Evolutionary conservation across 345 rosid species (phyloP), one percentile per base, ranked within the genome.

Genomic region (Brassica incana): DNA sequence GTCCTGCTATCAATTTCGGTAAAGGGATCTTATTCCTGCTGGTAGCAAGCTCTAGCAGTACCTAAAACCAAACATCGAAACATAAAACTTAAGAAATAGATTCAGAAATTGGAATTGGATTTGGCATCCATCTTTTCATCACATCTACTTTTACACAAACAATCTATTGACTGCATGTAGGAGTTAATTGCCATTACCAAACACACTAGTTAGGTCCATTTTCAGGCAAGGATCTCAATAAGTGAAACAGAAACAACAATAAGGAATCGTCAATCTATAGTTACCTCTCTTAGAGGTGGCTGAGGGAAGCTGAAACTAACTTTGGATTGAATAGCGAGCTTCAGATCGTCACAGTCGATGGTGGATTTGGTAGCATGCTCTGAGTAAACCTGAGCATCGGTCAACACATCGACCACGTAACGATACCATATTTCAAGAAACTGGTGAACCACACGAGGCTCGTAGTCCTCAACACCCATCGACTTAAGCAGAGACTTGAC

Each of bases 381-480:
- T 0, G 94, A 95, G 85, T 90, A 95, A 61, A 93, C 91, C 80
- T 93, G 97, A 8, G 98, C 96, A 77, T 95, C 98, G 0, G 90
- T 83, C 75, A 91, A 83, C 6, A 93, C 90, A 36, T 95, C 95
- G 5, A 89, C 97, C 1, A 89, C 94, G 74, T 93, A 93, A 0
- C 98, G 88, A 72, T 93, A 91, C 99, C 99, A 95, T 30, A 95
- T 68, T 82, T 95, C 99, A 0, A 93, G 86, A 78, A 95, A 89
- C 83, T 93, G 98, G 78, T 90, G 93, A 6, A 95, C 71, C 65
- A 93, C 94, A 5, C 88, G 94, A 78, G 99, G 98, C 72, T 95
- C 97, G 66, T 92, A 88, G 27, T 95, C 93, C 75, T 95, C 97
- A 0, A 92, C 93, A 29, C 97, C 97, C 97, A 92, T 95, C 2